Conservation (phyloP, 345 rosid genomes). For the Hirschfeldia incana region DNA sequence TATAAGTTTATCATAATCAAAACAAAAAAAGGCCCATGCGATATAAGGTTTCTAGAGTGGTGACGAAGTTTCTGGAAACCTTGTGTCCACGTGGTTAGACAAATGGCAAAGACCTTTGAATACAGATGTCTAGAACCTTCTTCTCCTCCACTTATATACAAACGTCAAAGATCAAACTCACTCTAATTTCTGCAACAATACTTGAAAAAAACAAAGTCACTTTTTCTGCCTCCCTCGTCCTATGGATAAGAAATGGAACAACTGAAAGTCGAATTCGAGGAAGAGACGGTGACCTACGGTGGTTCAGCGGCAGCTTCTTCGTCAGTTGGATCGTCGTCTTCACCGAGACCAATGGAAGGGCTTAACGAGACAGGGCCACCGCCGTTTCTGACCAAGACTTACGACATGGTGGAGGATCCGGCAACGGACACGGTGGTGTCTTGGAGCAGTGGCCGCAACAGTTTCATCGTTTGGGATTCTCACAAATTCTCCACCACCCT, state of each 20-base stretch:
- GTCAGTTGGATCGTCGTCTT: slow-evolving; percentile 42
- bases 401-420: slow-evolving; percentile 70
- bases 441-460: slow-evolving; percentile 61
- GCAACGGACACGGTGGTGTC: slow-evolving; percentile 62
- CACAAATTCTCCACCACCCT: slow-evolving; percentile 51
- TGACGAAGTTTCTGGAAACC: neutral
- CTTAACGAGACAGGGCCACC: slow-evolving; percentile 75
- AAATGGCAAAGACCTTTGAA: neutral
- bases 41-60: neutral
- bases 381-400: slow-evolving; percentile 71
- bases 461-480: slow-evolving; percentile 72
- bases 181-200: neutral
- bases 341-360: slow-evolving; percentile 76
- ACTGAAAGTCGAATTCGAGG: slow-evolving; percentile 39
- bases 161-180: neutral
- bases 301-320: slow-evolving; percentile 39
- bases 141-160: neutral
- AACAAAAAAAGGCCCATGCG: neutral
- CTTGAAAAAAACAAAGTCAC: neutral
- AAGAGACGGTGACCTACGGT: slow-evolving; percentile 44
- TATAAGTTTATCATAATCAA: neutral
- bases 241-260: slow-evolving; percentile 42
- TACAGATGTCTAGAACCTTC: neutral
- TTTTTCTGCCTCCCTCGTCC: neutral
- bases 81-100: neutral